Conservation (phyloP, 495 filamentous ascomycete genomes). For the Massariosphaeria phaeospora region DNA sequence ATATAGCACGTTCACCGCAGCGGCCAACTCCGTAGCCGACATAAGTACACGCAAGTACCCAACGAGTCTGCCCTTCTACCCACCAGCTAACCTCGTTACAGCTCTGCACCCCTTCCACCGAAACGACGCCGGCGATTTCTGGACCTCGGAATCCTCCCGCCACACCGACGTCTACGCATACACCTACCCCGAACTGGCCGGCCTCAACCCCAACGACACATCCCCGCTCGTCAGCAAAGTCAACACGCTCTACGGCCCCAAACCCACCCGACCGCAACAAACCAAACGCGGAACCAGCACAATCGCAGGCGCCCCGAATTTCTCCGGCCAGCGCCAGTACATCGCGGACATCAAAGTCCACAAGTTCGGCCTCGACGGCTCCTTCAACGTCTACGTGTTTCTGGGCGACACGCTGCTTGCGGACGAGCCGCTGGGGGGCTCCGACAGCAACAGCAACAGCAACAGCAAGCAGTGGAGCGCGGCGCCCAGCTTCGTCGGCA, state of each 20-base stretch:
- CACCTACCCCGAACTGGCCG: constrained; percentile 54
- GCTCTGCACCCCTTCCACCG: constrained; percentile 46
- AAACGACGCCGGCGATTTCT: constrained; percentile 37
- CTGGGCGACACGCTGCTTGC: too few species aligned
- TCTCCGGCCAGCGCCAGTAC: constrained; percentile 48
- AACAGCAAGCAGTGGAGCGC: constrained; percentile 44
- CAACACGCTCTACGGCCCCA: constrained; percentile 52
- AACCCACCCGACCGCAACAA: constrained; percentile 15
- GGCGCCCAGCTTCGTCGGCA: constrained; percentile 49
- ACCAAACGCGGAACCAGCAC: background rate
- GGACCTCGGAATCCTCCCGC: constrained; percentile 39
- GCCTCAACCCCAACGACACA: constrained; percentile 32
- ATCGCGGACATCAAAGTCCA: constrained; percentile 55
- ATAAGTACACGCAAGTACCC: constrained; percentile 36
- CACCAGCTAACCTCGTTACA: background rate
- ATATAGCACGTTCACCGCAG: constrained; percentile 50
- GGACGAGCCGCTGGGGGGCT: too few species aligned
- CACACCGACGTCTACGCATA: constrained; percentile 49
- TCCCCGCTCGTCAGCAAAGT: constrained; percentile 44
- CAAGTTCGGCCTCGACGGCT: constrained; percentile 52
- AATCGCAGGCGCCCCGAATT: constrained; percentile 18
- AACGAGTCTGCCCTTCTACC: too few species aligned
- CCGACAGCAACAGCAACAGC: constrained; percentile 34
- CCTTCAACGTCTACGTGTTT: constrained; percentile 59
- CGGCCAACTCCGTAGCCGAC: constrained; percentile 40